Base-by-base conservation (phyloP, 345 rosid genomes). In the Linum lewisii region DNA sequence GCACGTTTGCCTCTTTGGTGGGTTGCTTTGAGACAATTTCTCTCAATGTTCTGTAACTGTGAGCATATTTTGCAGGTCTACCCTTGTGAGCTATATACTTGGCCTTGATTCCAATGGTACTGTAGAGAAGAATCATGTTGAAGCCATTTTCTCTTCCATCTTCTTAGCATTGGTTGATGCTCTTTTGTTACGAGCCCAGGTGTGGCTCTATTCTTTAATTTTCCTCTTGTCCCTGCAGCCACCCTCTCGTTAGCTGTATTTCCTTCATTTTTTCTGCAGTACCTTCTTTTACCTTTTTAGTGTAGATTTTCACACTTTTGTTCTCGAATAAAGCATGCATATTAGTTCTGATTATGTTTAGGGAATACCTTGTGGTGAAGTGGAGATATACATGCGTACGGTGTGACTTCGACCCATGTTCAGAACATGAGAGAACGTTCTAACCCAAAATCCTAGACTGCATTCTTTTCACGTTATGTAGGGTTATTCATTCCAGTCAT, bases 141-240 rank as follows among this genome's bases (percentile, higher is more conserved):
- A 82, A 75, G 92, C 73, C 52, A 71, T 80, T 69, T 82, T 88
- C 62, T 70, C 67, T 60, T 74, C 96, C 75, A 79, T 91, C 62
- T 86, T 86, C 73, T 83, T 85, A 57, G 82, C 93, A 61, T 71
- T 91, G 68, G 81, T 88, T 57, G 95, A 91, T 71, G 81, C 88
- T 20, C 87, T 91, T 71, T 73, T 92, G 63, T 66, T 80, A 71
- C 93, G 96, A 54, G 82, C 93, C 75, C 96, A 88, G 98, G 98
- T 92, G 72, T 63, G 56, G 60, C 69, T 63, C 59, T 57, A 44
- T 36, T 51, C 57, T 38, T 51, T 21, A 42, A 47, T 59, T 56
- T 56, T 44, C 38, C 61, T 29, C 34, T 29, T 29, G 34, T 29
- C 34, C 34, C 34, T 29, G 34, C n/a, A n/a, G n/a, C 34, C 4